These are phyloP conservation scores for Alternaria viburni DNA, from an alignment of 2,329 filamentous ascomycete genomes.

Conservation along the genomic window DNA sequence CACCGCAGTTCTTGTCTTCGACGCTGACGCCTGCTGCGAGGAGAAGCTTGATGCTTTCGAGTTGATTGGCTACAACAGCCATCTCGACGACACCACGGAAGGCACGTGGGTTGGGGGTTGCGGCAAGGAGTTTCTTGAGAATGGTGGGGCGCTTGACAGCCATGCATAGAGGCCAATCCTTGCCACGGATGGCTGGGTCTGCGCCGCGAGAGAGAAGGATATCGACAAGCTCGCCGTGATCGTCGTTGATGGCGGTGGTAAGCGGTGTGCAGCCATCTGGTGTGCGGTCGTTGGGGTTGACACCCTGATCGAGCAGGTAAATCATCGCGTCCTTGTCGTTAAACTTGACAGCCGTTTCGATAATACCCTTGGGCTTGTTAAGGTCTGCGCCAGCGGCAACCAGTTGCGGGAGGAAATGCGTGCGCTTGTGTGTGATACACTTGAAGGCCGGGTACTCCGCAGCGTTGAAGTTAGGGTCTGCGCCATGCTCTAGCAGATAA, in stretches of 20 bases:
- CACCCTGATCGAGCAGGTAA: slow-evolving; percentile 66
- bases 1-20: slow-evolving; percentile 74
- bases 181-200: slow-evolving; percentile 66
- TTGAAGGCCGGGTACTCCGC: slow-evolving; percentile 72
- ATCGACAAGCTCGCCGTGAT: slow-evolving; percentile 65
- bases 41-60: slow-evolving; percentile 71
- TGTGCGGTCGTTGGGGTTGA: slow-evolving; percentile 66
- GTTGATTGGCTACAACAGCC: slow-evolving; percentile 70
- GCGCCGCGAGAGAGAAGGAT: slow-evolving; percentile 64
- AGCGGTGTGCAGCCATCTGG: slow-evolving; percentile 66
- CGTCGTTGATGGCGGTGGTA: slow-evolving; percentile 69
- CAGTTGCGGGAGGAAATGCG: slow-evolving; percentile 65
- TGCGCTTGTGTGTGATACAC: slow-evolving; percentile 69
- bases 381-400: slow-evolving; percentile 65
- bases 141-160: slow-evolving; percentile 67
- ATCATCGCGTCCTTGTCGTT: slow-evolving; percentile 67
- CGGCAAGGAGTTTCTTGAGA: slow-evolving; percentile 62
- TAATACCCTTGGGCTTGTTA: slow-evolving; percentile 66
- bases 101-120: slow-evolving; percentile 64
- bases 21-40: slow-evolving; percentile 69
- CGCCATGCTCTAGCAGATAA: slow-evolving; percentile 62
- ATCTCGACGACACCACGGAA: slow-evolving; percentile 72
- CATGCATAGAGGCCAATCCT: slow-evolving; percentile 75
- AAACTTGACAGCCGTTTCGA: slow-evolving; percentile 67
- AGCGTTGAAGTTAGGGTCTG: slow-evolving; percentile 61